Evolutionary conservation across 305 asterid species (phyloP).

Genomic region (Fraxinus floribunda): DNA sequence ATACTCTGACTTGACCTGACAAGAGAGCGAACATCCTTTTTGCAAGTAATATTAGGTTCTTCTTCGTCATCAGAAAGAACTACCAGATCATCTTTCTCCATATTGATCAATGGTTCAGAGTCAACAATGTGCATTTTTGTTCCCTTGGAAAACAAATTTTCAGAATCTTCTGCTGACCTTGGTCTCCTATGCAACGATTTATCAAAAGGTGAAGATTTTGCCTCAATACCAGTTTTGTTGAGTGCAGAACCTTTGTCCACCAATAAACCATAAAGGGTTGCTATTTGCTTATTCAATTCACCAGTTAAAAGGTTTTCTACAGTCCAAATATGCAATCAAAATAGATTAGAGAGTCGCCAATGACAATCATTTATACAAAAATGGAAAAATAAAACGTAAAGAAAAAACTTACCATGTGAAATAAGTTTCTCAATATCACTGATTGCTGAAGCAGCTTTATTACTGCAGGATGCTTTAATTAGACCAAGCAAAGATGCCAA

Average conservation of each 20-base stretch:
- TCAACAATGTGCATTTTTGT: constrained; percentile 32
- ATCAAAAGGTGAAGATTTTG: constrained; percentile 34
- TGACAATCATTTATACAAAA: not conserved
- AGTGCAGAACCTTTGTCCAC: constrained; percentile 39
- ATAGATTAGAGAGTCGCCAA: not conserved
- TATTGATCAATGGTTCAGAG: constrained; percentile 33
- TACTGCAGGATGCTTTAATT: constrained; percentile 55
- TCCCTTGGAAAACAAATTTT: constrained; percentile 31
- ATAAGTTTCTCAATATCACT: constrained; percentile 66
- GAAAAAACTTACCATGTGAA: constrained; percentile 55
- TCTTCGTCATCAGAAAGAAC: constrained; percentile 72
- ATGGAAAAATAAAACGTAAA: not conserved
- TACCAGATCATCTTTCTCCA: constrained; percentile 42
- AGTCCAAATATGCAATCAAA: constrained; percentile 28
- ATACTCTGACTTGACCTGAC: constrained; percentile 31
- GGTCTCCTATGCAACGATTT: constrained; percentile 31
- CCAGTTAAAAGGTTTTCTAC: constrained; percentile 67
- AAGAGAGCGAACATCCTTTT: constrained; percentile 29
- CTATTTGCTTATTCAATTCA: constrained; percentile 60
- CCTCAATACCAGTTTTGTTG: constrained; percentile 27
- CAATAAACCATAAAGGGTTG: constrained; percentile 68
- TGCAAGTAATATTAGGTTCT: constrained; percentile 46
- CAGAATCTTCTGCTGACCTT: constrained; percentile 35
- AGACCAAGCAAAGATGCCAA: constrained; percentile 64
- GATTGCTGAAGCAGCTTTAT: constrained; percentile 55